Conservation (phyloP, 495 filamentous ascomycete species). For the Jackrogersella minutella region DNA sequence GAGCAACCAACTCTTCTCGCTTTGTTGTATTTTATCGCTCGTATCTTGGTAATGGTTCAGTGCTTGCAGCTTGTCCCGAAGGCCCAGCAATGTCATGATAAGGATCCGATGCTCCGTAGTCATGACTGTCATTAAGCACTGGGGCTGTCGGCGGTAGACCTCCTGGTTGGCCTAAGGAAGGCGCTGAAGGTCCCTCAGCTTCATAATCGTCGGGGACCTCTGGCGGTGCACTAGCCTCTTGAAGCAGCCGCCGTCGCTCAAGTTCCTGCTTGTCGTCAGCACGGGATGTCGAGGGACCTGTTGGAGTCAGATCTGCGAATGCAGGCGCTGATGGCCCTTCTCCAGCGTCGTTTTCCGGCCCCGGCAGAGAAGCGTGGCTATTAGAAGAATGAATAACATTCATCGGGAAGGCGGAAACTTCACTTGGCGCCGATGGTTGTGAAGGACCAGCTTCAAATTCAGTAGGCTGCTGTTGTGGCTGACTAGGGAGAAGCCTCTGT, state of each 20-base stretch:
- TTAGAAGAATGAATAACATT: conserved; percentile 53
- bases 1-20: neutral
- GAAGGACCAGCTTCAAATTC: conserved; percentile 58
- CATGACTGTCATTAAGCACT: conserved; percentile 68
- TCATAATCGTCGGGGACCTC: conserved; percentile 60
- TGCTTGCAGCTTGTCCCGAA: conserved; percentile 22
- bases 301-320: conserved; percentile 53
- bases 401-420: conserved; percentile 5
- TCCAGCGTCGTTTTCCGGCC: conserved; percentile 5
- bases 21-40: conserved; percentile 46
- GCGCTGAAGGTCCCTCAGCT: conserved; percentile 33
- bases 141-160: conserved; percentile 68
- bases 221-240: conserved; percentile 74
- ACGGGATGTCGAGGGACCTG: conserved; percentile 42
- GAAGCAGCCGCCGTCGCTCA: conserved; percentile 75
- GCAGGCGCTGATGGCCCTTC: conserved; percentile 56
- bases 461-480: conserved; percentile 59
- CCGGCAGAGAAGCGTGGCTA: conserved; percentile 2
- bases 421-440: conserved; percentile 44
- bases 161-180: conserved; percentile 21
- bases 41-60: conserved; percentile 56
- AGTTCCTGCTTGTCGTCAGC: conserved; percentile 88
- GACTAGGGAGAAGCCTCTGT: conserved; percentile 73
- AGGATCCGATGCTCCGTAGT: conserved; percentile 52
- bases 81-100: conserved; percentile 42